A percentile compares a stretch with the other conserved stretches of the same genome.
Conservation (phyloP, 1,284 basidiomycete species). For the Earliella scabrosa region DNA sequence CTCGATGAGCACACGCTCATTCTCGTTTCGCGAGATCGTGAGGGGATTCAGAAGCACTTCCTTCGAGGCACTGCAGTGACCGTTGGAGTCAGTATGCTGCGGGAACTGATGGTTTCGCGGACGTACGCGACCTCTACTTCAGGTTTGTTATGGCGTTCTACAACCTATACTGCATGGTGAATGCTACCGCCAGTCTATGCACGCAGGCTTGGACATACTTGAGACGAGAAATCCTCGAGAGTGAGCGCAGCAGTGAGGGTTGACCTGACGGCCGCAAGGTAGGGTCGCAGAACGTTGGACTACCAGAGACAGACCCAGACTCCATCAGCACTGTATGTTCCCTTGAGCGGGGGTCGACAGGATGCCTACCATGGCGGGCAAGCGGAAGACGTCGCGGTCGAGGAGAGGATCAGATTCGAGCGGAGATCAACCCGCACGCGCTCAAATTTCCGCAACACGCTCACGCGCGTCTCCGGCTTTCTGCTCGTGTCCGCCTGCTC, state of each 20-base stretch:
- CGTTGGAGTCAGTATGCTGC: not conserved
- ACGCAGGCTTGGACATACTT: constrained; percentile 54
- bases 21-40: constrained; percentile 94
- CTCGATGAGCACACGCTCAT: constrained; percentile 96
- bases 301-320: constrained; percentile 29
- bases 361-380: constrained; percentile 46
- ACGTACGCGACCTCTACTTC: constrained; percentile 85
- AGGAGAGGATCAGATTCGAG: constrained; percentile 29
- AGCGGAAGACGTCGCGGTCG: constrained; percentile 8
- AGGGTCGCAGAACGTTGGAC: constrained; percentile 89
- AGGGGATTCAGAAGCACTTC: constrained; percentile 95
- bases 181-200: constrained; percentile 1
- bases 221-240: constrained; percentile 96
- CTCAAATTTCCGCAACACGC: constrained; percentile 25
- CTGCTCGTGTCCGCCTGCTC: constrained; percentile 6
- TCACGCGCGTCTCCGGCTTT: constrained; percentile 11
- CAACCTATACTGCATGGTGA: constrained; percentile 63
- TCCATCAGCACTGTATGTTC: not conserved
- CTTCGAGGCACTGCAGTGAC: constrained; percentile 72
- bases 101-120: not conserved
- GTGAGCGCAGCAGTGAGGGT: constrained; percentile 98
- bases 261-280: constrained; percentile 94
- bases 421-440: constrained; percentile 27
- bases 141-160: constrained; percentile 96
- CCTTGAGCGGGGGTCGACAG: not conserved